These are phyloP conservation scores for Selenicereus undatus DNA, from an alignment of 148 eudicot species.

Conservation along the genomic window DNA sequence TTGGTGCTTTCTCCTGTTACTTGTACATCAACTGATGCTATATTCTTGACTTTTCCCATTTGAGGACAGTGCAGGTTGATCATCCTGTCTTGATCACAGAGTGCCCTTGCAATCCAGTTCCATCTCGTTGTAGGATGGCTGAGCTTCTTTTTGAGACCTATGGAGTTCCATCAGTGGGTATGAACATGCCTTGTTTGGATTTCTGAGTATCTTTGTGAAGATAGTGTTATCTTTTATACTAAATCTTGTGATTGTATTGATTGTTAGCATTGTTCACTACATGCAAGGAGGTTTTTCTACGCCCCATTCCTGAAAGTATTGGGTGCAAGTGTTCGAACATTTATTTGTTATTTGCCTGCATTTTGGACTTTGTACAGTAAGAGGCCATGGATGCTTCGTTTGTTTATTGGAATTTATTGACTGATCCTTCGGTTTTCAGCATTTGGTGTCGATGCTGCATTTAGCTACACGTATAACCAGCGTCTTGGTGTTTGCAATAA, in stretches of 20 bases:
- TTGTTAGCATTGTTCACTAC: not conserved
- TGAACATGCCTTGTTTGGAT: slow-evolving; percentile 9
- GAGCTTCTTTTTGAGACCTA: slow-evolving; percentile 97
- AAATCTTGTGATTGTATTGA: not conserved
- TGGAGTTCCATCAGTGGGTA: slow-evolving; percentile 99
- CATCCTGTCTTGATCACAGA: slow-evolving; percentile 95
- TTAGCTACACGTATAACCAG: slow-evolving; percentile 85
- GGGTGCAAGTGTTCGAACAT: not conserved
- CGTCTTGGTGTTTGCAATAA: slow-evolving; percentile 66
- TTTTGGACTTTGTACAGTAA: not conserved
- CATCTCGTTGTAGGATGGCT: slow-evolving; percentile 95
- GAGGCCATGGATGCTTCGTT: not conserved
- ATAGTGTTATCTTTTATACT: not conserved
- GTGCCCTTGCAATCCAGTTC: slow-evolving; percentile 86
- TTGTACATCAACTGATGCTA: slow-evolving; percentile 14
- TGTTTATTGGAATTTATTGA: not conserved
- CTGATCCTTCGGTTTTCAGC: slow-evolving; percentile 42
- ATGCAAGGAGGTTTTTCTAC: not conserved
- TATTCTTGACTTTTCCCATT: slow-evolving; percentile 24
- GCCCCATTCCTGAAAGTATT: not conserved
- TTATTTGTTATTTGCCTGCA: not conserved
- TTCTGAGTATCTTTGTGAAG: not conserved
- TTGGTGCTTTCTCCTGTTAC: not conserved
- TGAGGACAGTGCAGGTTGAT: slow-evolving; percentile 71
- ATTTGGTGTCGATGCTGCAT: slow-evolving; percentile 94